Base-by-base conservation (phyloP, 495 filamentous ascomycete genomes). In the Podospora conica region DNA sequence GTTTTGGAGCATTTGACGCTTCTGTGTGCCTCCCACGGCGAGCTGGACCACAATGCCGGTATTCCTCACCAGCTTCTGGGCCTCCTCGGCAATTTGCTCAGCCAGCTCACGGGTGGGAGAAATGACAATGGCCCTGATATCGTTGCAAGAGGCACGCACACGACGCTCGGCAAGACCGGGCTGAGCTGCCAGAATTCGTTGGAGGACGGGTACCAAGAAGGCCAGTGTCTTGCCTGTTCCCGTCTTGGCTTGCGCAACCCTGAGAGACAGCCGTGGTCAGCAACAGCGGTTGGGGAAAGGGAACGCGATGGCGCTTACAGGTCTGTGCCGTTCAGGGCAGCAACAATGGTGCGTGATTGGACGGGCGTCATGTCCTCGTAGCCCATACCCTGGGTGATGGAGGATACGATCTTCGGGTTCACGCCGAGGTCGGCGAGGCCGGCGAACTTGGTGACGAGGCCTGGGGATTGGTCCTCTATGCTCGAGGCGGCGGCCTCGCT, bases 81-180 rank as follows among this genome's bases (percentile, higher is more conserved):
- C 93, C 73, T 98, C 95, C 0, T 78, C 85, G 11, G 89, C 90
- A 69, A 98, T 98, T 79, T 98, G 95, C 75, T 96, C 91, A 4
- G 95, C 95, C 67, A 98, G 83, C 78, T 98, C 95, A 65, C 95
- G 86, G 21, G 95, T 98, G 9, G 95, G 95, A 0, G 96, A 98
- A 66, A 98, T 87, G 73, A 98, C 88, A 55, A 98, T 87, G 25
- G 91, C 89, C 63, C 92, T 87, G 66, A 97, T 92, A 73, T 97
- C 92, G 31, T 83, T 74, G 1, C 86, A 74, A 4, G 75, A 73
- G 10, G 84, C 75, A 4, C 66, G 63, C 8, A 18, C 56, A 28
- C 74, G 68, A 11, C 67, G 59, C 15, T 60, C 60, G 33, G 79
- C 81, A 23, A 85, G 76, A 0, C 78, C 72, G 15, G 88, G 86